These are phyloP conservation scores for Protomyces pachydermus DNA, from an alignment of 1,139 yeast species.

Conservation along the genomic window DNA sequence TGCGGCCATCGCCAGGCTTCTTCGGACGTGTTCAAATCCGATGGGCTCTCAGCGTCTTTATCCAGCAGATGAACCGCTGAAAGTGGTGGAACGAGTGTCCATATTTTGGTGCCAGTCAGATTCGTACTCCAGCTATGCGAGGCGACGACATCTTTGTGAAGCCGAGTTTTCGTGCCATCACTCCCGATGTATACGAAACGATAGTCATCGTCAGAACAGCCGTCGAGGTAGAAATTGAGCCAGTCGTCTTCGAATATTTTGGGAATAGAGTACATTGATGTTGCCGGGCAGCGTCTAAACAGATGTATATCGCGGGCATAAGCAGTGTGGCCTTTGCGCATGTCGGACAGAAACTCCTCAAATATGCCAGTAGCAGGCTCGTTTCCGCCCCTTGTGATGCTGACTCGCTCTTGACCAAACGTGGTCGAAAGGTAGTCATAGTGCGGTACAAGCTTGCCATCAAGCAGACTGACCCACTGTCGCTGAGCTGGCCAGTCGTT, in stretches of 20 bases:
- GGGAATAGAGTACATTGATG: slow-evolving; percentile 9
- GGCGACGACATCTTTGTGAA: slow-evolving; percentile 29
- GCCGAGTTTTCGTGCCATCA: slow-evolving; percentile 12
- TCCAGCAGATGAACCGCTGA: not conserved
- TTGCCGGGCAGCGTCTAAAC: slow-evolving; percentile 1
- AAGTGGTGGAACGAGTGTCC: slow-evolving; percentile 27
- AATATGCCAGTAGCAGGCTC: not conserved
- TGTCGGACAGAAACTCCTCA: slow-evolving; percentile 1
- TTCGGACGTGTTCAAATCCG: slow-evolving; percentile 5
- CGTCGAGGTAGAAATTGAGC: slow-evolving; percentile 22
- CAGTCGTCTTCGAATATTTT: slow-evolving; percentile 25
- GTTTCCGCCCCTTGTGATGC: not conserved
- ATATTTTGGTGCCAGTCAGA: slow-evolving; percentile 26
- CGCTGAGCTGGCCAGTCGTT: slow-evolving; percentile 7
- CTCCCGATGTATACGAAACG: slow-evolving; percentile 27
- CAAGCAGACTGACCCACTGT: not conserved
- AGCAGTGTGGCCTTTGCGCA: not conserved
- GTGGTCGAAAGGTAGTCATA: not conserved
- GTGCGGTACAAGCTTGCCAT: slow-evolving; percentile 1
- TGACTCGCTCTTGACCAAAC: slow-evolving; percentile 9
- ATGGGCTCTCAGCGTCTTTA: slow-evolving; percentile 1
- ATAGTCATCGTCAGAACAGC: slow-evolving; percentile 15
- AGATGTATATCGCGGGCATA: slow-evolving; percentile 26
- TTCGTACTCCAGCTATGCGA: slow-evolving; percentile 26
- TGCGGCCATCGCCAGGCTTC: slow-evolving; percentile 11